These are phyloP conservation scores for Pyrenula aspistea DNA, from an alignment of 495 filamentous ascomycete genomes.

Conservation along the genomic window DNA sequence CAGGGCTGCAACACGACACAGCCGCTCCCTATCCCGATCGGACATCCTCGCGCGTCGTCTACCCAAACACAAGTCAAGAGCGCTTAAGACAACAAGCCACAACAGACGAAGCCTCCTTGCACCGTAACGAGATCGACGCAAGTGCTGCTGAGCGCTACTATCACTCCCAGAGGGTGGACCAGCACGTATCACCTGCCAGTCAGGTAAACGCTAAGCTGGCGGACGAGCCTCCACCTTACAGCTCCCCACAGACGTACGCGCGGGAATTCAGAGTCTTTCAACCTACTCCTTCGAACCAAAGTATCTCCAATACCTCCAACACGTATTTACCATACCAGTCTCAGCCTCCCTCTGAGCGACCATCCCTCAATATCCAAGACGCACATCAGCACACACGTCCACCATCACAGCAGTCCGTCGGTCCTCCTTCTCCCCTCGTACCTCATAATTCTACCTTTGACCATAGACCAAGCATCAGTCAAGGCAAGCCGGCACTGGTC, in stretches of 20 bases:
- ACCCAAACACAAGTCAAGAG: neutral
- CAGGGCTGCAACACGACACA: neutral
- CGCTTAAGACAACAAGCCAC: neutral
- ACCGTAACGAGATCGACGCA: neutral
- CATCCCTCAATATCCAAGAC: neutral
- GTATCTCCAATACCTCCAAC: neutral
- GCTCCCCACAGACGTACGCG: neutral
- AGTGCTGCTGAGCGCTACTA: neutral
- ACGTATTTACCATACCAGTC: neutral
- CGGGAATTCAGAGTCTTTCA: neutral
- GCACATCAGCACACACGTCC: conserved; percentile 19
- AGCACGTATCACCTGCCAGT: neutral
- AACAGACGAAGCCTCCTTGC: neutral
- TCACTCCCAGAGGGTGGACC: neutral
- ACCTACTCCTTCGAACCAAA: neutral
- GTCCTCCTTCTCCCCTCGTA: conserved; percentile 22
- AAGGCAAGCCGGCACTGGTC: conserved; percentile 23
- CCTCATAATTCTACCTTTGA: conserved; percentile 11
- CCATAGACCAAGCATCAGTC: neutral
- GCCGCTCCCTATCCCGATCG: neutral
- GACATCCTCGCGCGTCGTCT: neutral
- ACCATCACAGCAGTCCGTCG: conserved; percentile 49
- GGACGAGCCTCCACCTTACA: neutral
- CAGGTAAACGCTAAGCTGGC: neutral
- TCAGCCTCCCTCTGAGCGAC: neutral